Base-by-base conservation (phyloP, 768 basidiomycete species). In the Russula abietina region DNA sequence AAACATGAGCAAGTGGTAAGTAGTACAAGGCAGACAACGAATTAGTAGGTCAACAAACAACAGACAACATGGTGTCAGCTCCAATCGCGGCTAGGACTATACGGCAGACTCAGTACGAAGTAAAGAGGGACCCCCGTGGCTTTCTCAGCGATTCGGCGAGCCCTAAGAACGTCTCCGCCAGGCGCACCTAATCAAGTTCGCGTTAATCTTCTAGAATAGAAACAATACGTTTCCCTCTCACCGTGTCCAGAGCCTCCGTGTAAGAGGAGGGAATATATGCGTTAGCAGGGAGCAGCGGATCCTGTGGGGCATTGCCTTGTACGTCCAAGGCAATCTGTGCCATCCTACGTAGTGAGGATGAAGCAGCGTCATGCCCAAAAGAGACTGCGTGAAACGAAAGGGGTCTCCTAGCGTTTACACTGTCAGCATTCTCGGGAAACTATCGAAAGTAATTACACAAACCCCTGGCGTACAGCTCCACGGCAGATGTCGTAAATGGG, bases 101-200 rank as follows among this genome's bases (percentile, higher is more conserved):
- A n/a, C n/a, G n/a, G n/a, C n/a, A n/a, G n/a, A n/a, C n/a, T n/a
- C n/a, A n/a, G n/a, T n/a, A n/a, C n/a, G n/a, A n/a, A n/a, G n/a
- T n/a, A n/a, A n/a, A n/a, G n/a, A n/a, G n/a, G n/a, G n/a, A n/a
- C n/a, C n/a, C n/a, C n/a, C n/a, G n/a, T n/a, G n/a, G n/a, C n/a
- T n/a, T n/a, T n/a, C n/a, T n/a, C n/a, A n/a, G n/a, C n/a, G n/a
- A n/a, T n/a, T n/a, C n/a, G n/a, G n/a, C n/a, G n/a, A n/a, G n/a
- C n/a, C n/a, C n/a, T n/a, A 85, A 69, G 76, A 86, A 85, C 0
- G 84, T 82, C 67, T 84, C 75, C 0, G 83, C 80, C 4, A 85
- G 74, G 64, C 78, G 78, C 16, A 85, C 74, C 83, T 85, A 64
- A 48, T n/a, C 4, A n/a, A n/a, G n/a, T n/a, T 17, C n/a, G 12